Percentiles rank a stretch among this genome's conserved stretches.
Conservation (phyloP, 192 early-diverging fungal genomes). For the Geranomyces variabilis region DNA sequence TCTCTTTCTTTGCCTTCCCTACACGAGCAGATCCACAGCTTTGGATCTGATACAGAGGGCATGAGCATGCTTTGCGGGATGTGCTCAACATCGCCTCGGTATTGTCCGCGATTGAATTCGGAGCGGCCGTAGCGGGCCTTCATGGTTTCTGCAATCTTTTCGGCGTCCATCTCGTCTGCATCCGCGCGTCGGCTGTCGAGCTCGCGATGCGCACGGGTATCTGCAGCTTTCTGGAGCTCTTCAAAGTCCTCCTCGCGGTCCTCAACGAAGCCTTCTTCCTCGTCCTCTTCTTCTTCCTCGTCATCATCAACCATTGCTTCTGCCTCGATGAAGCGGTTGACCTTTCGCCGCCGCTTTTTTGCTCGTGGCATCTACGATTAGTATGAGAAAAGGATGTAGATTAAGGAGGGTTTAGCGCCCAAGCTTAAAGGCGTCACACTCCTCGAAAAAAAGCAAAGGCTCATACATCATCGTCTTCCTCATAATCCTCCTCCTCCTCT, state of each 20-base stretch:
- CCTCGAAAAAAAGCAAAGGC: not conserved
- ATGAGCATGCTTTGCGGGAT: conserved; percentile 80
- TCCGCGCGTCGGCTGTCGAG: conserved; percentile 66
- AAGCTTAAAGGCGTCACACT: not conserved
- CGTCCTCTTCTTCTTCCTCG: conserved; percentile 75
- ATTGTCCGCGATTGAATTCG: conserved; percentile 45
- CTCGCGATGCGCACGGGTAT: conserved; percentile 57
- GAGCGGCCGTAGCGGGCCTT: conserved; percentile 74
- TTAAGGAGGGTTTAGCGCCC: no score
- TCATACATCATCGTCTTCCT: not conserved
- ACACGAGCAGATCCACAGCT: conserved; percentile 88
- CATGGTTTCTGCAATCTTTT: conserved; percentile 77
- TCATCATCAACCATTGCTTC: conserved; percentile 77
- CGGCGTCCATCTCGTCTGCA: conserved; percentile 79
- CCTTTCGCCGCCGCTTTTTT: conserved; percentile 18
- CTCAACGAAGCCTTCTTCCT: conserved; percentile 55
- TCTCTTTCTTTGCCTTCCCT: conserved; percentile 87
- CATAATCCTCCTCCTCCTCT: not conserved
- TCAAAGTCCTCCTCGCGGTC: conserved; percentile 69
- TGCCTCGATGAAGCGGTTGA: conserved; percentile 65
- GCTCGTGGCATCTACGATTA: not conserved
- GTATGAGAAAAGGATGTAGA: not conserved
- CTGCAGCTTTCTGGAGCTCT: conserved; percentile 71
- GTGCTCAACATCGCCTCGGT: conserved; percentile 56
- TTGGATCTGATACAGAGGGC: conserved; percentile 85